These are phyloP conservation scores for Leccinellum albellum DNA, from an alignment of 768 basidiomycete genomes.

Conservation along the genomic window DNA sequence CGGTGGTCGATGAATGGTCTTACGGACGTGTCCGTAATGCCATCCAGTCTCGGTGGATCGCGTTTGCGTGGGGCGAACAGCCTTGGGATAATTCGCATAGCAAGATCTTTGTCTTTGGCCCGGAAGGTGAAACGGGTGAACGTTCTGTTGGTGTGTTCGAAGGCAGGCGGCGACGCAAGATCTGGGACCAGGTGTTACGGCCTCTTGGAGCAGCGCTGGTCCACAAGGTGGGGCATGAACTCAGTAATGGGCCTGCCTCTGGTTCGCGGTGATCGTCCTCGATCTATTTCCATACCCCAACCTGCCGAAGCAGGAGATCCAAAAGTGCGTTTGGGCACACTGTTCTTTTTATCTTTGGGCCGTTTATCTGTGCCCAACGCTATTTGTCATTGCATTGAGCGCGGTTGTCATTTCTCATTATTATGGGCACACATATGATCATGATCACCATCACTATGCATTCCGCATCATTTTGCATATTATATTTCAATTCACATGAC, in stretches of 20 bases:
- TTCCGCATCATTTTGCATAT: not conserved
- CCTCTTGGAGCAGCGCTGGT: conserved; percentile 64
- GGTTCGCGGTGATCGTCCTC: conserved; percentile 19
- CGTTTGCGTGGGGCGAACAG: conserved; percentile 68
- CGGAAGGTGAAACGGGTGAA: conserved; percentile 78
- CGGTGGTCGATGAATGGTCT: conserved; percentile 62
- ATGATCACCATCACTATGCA: not conserved
- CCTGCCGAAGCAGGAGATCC: not conserved
- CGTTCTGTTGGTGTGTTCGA: conserved; percentile 62
- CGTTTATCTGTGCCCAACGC: not conserved
- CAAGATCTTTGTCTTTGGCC: conserved; percentile 76
- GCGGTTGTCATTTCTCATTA: not conserved
- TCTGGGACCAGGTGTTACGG: conserved; percentile 65
- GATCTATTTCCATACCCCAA: not conserved
- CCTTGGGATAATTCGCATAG: conserved; percentile 59
- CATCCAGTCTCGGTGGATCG: conserved; percentile 71
- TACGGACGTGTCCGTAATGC: conserved; percentile 66
- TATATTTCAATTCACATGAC: not conserved
- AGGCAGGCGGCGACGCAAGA: conserved; percentile 51
- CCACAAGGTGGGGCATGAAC: conserved; percentile 70
- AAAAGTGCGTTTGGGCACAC: conserved; percentile 11
- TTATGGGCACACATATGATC: not conserved
- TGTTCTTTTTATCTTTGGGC: not conserved
- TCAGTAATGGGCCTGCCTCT: conserved; percentile 61
- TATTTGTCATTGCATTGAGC: conserved; percentile 1